Percentiles rank a stretch among this genome's conserved stretches.
Evolutionary conservation across 129 eudicot genomes (phyloP).

Genomic region (Artemisia argyi): DNA sequence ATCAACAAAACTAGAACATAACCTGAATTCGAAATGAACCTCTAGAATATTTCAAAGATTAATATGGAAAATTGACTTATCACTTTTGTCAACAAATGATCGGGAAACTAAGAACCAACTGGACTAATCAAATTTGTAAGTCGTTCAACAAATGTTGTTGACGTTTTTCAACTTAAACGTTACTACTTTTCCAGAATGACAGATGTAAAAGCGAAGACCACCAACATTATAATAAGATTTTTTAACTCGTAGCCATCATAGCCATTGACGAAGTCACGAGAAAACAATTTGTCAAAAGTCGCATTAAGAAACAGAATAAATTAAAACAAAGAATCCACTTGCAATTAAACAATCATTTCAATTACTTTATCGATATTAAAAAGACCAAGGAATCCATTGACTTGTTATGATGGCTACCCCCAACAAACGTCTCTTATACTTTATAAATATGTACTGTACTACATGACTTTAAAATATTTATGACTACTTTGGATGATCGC

Average conservation of each 20-base stretch:
- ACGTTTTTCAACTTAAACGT: no score
- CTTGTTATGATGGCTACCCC: background rate
- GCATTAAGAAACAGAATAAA: conserved; percentile 11
- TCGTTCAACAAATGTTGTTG: background rate
- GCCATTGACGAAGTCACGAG: conserved; percentile 22
- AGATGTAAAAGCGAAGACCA: background rate
- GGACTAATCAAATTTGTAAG: background rate
- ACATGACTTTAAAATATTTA: background rate
- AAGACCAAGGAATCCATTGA: conserved; percentile 20
- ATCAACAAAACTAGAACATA: no score
- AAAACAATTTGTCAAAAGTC: conserved; percentile 11
- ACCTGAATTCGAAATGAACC: no score
- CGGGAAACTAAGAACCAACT: no score
- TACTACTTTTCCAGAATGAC: background rate
- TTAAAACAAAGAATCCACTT: conserved; percentile 19
- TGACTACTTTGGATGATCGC: no score
- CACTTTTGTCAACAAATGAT: no score
- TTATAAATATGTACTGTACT: background rate
- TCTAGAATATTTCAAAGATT: no score
- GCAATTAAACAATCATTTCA: conserved; percentile 4
- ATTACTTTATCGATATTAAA: background rate
- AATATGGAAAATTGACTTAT: no score
- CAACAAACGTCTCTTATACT: conserved; percentile 1
- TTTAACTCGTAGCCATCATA: conserved; percentile 8
- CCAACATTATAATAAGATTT: background rate